Conservation (phyloP, 2,329 filamentous ascomycete species). For the Cylindrodendrum hubeiense region DNA sequence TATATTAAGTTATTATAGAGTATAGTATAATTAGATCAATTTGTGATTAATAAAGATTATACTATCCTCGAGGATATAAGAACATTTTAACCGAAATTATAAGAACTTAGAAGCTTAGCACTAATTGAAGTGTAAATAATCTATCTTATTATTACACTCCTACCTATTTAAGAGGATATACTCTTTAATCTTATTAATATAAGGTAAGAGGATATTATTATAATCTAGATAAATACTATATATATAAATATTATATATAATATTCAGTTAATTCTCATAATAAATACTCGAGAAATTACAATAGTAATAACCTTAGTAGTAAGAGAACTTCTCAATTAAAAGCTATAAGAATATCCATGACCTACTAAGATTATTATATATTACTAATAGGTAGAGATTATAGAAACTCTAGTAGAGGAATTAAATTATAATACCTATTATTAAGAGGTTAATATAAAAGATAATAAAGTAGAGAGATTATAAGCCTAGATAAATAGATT, state of each 20-base stretch:
- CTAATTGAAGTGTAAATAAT: constrained; percentile 1
- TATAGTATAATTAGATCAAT: neutral
- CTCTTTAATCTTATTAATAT: neutral
- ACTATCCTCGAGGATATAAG: constrained; percentile 5
- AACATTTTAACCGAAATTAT: neutral
- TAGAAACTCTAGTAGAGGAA: neutral
- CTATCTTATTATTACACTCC: constrained; percentile 5
- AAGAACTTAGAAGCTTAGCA: neutral
- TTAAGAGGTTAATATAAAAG: neutral
- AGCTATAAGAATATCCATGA: constrained; percentile 14
- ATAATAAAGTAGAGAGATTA: constrained; percentile 4
- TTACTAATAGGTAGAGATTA: neutral
- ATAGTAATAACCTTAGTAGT: neutral
- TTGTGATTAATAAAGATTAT: constrained; percentile 12
- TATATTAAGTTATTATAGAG: constrained; percentile 4
- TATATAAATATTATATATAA: constrained; percentile 9
- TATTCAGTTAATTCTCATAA: neutral
- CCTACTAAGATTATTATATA: constrained; percentile 16
- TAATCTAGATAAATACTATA: constrained; percentile 7
- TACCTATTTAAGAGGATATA: neutral
- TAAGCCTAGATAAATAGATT: constrained; percentile 2
- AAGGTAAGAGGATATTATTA: neutral
- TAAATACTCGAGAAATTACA: neutral
- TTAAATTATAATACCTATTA: constrained; percentile 7
- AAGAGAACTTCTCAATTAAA: neutral